phyloP scores from a whole-genome alignment of 768 basidiomycete species.

The Gyrodon lividus region DNA sequence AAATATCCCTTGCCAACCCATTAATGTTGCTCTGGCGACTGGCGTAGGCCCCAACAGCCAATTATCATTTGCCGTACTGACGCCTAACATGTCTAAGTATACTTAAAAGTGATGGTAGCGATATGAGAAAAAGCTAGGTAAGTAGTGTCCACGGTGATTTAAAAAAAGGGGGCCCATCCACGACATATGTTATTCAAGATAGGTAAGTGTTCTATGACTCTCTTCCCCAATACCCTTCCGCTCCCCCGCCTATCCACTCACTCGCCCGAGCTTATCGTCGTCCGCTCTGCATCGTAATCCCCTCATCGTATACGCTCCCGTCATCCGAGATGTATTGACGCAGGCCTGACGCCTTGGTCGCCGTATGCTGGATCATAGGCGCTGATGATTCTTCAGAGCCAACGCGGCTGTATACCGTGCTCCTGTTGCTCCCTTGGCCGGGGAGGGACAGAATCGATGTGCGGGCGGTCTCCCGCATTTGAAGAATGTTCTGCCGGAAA shows the following conservation, averaged over 20 bases:
- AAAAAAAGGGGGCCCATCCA: not conserved
- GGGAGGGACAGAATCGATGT: conserved; percentile 61
- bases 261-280: conserved; percentile 1
- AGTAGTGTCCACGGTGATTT: not conserved
- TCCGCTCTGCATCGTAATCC: conserved; percentile 43
- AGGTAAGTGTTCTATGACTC: not conserved
- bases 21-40: not conserved
- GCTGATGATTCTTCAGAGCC: conserved; percentile 54
- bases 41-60: too few relatives aligned
- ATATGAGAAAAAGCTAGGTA: conserved; percentile 5
- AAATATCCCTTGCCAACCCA: not conserved
- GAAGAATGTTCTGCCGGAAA: conserved; percentile 76
- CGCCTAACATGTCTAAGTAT: conserved; percentile 9
- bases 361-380: conserved; percentile 50
- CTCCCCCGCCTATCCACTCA: not conserved
- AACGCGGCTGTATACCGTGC: conserved; percentile 47
- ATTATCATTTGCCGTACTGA: not conserved
- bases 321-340: conserved; percentile 52
- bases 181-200: conserved; percentile 25
- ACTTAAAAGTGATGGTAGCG: not conserved
- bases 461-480: conserved; percentile 75
- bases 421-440: conserved; percentile 46
- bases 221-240: not conserved
- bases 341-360: conserved; percentile 46
- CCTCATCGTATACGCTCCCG: conserved; percentile 50